Conservation (phyloP, 1,284 basidiomycete species). For the Pseudozyma thailandica region DNA sequence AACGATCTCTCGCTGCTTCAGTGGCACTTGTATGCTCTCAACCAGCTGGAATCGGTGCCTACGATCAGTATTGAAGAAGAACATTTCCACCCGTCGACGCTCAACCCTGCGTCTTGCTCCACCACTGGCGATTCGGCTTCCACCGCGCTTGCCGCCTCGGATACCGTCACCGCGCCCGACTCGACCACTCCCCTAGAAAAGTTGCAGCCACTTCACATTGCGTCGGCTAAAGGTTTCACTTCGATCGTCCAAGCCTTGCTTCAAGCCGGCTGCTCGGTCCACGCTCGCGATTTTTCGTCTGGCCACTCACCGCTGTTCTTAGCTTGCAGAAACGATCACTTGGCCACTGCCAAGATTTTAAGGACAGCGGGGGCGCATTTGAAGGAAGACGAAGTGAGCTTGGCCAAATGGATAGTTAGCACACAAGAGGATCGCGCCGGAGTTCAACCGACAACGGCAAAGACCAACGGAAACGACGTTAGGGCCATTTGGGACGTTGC, state of each 20-base stretch:
- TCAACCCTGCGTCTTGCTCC: conserved; percentile 12
- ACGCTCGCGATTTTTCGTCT: conserved; percentile 76
- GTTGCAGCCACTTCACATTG: conserved; percentile 80
- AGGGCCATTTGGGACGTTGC: conserved; percentile 29
- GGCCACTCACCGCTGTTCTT: conserved; percentile 78
- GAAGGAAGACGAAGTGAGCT: conserved; percentile 53
- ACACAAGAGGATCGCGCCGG: not conserved
- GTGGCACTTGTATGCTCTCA: conserved; percentile 49
- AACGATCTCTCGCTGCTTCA: conserved; percentile 39
- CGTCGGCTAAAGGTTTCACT: conserved; percentile 77
- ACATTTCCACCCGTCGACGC: conserved; percentile 39
- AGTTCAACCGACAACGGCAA: not conserved
- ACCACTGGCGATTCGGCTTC: conserved; percentile 8
- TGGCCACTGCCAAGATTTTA: conserved; percentile 51
- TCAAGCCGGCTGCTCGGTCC: conserved; percentile 84
- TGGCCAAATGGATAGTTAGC: conserved; percentile 29
- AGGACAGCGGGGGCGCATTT: conserved; percentile 63
- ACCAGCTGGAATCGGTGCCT: conserved; percentile 30
- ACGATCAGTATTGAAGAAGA: conserved; percentile 36
- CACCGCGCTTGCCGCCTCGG: conserved; percentile 8
- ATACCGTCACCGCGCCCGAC: conserved; percentile 2
- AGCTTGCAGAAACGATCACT: conserved; percentile 60
- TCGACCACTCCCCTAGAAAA: conserved; percentile 41
- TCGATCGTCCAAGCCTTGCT: conserved; percentile 75
- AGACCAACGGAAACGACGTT: not conserved